Evolutionary conservation across 106 monocot genomes (phyloP).

Genomic region (Posidonia australis): DNA sequence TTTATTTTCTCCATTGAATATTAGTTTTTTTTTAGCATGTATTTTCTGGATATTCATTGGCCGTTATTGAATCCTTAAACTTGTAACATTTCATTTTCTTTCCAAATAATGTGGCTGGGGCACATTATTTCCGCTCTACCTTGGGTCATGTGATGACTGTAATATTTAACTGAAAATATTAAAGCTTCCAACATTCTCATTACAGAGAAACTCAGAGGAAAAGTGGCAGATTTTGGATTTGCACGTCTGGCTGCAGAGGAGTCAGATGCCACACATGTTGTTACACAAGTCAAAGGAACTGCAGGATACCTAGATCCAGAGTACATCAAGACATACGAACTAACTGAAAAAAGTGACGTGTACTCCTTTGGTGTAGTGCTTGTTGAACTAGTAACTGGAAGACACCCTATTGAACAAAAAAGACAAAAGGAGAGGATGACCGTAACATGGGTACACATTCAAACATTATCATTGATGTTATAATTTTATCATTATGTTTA

Average conservation of each 20-base stretch:
- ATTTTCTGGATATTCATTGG: too few species aligned
- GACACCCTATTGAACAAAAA: constrained; percentile 57
- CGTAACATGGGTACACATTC: constrained; percentile 36
- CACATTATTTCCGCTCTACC: too few species aligned
- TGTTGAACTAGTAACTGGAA: constrained; percentile 60
- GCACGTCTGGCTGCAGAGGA: constrained; percentile 46
- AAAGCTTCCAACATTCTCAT: constrained; percentile 71
- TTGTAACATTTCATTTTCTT: too few species aligned
- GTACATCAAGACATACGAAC: constrained; percentile 60
- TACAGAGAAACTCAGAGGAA: constrained; percentile 49
- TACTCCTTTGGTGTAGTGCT: constrained; percentile 82
- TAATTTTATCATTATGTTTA: background rate
- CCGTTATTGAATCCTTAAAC: too few species aligned
- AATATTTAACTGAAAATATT: too few species aligned
- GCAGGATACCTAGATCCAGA: constrained; percentile 70
- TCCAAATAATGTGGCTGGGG: too few species aligned
- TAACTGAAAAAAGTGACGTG: constrained; percentile 75
- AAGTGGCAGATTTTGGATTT: constrained; percentile 74
- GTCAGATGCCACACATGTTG: constrained; percentile 58
- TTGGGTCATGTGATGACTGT: too few species aligned
- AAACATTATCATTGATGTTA: background rate
- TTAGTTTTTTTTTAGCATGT: too few species aligned
- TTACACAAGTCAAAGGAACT: constrained; percentile 73
- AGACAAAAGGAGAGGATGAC: constrained; percentile 43
- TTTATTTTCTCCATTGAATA: too few species aligned